Percentiles rank a stretch among this genome's conserved stretches.
phyloP scores from a whole-genome alignment of 1,139 yeast species.

The Sugiyamaella japonica region DNA sequence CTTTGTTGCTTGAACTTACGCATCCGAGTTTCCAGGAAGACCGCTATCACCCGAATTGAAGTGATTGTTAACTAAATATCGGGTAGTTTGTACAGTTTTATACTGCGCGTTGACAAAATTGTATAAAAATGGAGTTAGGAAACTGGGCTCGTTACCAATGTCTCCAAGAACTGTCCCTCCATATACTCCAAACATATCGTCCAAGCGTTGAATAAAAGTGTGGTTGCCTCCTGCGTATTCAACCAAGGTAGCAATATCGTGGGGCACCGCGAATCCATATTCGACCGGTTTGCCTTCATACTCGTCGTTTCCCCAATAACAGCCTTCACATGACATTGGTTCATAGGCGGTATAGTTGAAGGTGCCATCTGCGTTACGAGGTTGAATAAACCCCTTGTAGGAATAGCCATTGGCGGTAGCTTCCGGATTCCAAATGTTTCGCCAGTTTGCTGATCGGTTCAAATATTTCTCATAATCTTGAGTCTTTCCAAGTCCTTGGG shows the following conservation, averaged over 20 bases:
- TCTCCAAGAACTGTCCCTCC: constrained; percentile 19
- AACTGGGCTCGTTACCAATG: constrained; percentile 21
- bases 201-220: constrained; percentile 39
- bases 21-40: constrained; percentile 47
- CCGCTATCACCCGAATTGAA: constrained; percentile 38
- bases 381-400: constrained; percentile 44
- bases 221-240: constrained; percentile 39
- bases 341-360: constrained; percentile 37
- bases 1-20: constrained; percentile 20
- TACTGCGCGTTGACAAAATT: constrained; percentile 19
- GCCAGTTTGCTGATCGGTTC: constrained; percentile 44
- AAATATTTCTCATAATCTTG: constrained; percentile 40
- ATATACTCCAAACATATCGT: constrained; percentile 41
- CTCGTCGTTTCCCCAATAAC: constrained; percentile 20
- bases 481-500: constrained; percentile 39
- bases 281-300: constrained; percentile 30
- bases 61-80: constrained; percentile 35
- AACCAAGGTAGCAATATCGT: constrained; percentile 41
- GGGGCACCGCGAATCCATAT: constrained; percentile 42
- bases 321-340: constrained; percentile 21
- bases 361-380: constrained; percentile 40
- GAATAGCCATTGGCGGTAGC: constrained; percentile 37
- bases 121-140: constrained; percentile 19
- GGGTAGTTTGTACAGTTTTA: constrained; percentile 18
- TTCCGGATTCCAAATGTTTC: constrained; percentile 44